Conservation (phyloP, 345 rosid species). For the Linum usitatissimum region DNA sequence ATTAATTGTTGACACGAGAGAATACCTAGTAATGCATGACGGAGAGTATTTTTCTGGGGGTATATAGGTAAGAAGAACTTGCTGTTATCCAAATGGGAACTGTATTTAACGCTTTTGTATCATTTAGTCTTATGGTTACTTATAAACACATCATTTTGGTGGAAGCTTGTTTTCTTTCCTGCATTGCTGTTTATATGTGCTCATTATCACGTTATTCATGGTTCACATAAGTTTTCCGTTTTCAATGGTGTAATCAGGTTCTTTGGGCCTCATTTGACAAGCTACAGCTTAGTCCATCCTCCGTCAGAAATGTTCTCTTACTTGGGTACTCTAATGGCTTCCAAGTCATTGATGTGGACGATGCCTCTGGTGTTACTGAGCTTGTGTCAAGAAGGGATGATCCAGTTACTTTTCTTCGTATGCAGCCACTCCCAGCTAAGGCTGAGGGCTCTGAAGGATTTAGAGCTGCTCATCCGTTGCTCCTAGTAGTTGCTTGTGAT, state of each 20-base stretch:
- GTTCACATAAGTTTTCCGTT: neutral
- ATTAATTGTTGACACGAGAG: neutral
- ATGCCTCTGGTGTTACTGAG: slow-evolving; percentile 64
- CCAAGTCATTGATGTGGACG: slow-evolving; percentile 87
- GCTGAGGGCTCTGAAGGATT: slow-evolving; percentile 65
- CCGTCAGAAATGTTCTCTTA: slow-evolving; percentile 58
- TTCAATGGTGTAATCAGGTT: slow-evolving; percentile 38
- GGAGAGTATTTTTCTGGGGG: neutral
- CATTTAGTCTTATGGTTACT: neutral
- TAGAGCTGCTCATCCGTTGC: slow-evolving; percentile 80
- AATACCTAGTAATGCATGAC: neutral
- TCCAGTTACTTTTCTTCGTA: slow-evolving; percentile 76
- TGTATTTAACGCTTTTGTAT: neutral
- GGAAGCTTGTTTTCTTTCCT: neutral
- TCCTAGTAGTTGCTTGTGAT: slow-evolving; percentile 81
- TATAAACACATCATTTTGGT: neutral
- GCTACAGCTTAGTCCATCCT: slow-evolving; percentile 47
- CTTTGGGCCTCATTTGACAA: slow-evolving; percentile 83
- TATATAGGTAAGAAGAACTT: neutral
- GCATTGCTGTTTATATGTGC: neutral
- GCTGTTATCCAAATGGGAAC: neutral
- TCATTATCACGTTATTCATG: neutral
- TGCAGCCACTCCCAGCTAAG: slow-evolving; percentile 76
- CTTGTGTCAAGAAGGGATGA: slow-evolving; percentile 76
- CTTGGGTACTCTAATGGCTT: slow-evolving; percentile 90